Conservation (phyloP, 2,329 filamentous ascomycete species). For the Colletotrichum sp. region DNA sequence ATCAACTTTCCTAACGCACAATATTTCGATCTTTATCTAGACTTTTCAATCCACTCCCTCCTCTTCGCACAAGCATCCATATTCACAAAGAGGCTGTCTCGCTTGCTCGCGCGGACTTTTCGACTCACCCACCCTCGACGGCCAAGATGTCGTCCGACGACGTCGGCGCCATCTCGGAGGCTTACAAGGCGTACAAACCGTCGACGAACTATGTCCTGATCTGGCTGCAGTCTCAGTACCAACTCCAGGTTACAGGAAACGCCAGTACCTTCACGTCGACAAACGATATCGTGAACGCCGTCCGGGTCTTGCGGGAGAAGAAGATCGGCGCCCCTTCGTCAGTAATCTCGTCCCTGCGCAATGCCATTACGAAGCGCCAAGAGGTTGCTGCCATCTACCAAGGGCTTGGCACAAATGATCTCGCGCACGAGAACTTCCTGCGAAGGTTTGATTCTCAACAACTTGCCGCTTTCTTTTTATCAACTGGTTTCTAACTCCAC, state of each 20-base stretch:
- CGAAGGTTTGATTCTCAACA: not conserved
- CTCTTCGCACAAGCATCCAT: no score
- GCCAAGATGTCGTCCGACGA: no score
- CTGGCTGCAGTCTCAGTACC: not conserved
- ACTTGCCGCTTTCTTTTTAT: not conserved
- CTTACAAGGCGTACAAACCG: not conserved
- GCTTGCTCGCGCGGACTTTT: no score
- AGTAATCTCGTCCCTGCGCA: not conserved
- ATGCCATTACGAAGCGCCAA: not conserved
- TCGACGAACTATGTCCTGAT: not conserved
- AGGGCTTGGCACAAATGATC: not conserved
- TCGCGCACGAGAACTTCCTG: not conserved
- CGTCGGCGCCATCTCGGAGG: not conserved
- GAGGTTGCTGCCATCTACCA: not conserved
- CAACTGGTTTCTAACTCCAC: not conserved
- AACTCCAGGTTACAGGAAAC: not conserved
- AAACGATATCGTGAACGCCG: not conserved
- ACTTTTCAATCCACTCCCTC: no score
- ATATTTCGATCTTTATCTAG: no score
- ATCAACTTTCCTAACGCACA: no score
- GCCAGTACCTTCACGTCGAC: not conserved
- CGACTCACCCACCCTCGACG: no score
- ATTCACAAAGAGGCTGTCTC: no score
- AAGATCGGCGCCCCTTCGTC: not conserved
- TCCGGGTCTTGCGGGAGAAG: not conserved